Evolutionary conservation across 768 basidiomycete genomes (phyloP), one percentile per base, ranked within the genome.

Genomic region (Calocybe cyanea): DNA sequence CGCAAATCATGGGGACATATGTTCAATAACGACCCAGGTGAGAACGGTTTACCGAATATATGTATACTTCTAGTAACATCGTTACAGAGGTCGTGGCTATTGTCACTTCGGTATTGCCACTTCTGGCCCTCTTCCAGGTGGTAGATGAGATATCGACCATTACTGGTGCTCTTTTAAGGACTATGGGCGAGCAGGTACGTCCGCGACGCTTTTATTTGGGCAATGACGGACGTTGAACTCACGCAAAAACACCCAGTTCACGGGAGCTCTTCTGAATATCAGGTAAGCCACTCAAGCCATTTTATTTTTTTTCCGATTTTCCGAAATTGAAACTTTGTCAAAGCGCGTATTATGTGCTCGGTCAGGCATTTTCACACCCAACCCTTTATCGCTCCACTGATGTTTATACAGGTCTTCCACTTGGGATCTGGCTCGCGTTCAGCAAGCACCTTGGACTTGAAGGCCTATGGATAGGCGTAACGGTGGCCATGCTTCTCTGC

Each of bases 51-150:
- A 2, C 45, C 34, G 34, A 9, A 24, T 32, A 50, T n/a, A 48
- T 20, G 37, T 34, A 34, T n/a, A 37, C 24, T 33, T 14, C 31
- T 6, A 28, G 25, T 11, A 28, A 28, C 11, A 28, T 47, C 14
- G 21, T 32, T 3, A 39, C 62, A 67, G 82, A 76, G 58, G 76
- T 79, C 2, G 75, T 85, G 7, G 34, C 49, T 1, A 62, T 83
- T 7, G 84, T 89, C 10, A 80, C 87, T 0, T 63, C 70, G 1
- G 81, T 92, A 43, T 60, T 92, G 7, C 87, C 89, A 0, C 66
- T 87, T 4, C 79, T 94, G 3, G 80, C 83, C 5, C 66, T 86
- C 18, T 87, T 83, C 71, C 87, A 95, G 63, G 78, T 94, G 3
- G 83, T 92, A 43, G 93, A 96, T 55, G 89, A 82, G 1, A 68